Evolutionary conservation across 768 basidiomycete species (phyloP), one percentile per base, ranked within the genome.

Genomic region (Tylopilus sp.): DNA sequence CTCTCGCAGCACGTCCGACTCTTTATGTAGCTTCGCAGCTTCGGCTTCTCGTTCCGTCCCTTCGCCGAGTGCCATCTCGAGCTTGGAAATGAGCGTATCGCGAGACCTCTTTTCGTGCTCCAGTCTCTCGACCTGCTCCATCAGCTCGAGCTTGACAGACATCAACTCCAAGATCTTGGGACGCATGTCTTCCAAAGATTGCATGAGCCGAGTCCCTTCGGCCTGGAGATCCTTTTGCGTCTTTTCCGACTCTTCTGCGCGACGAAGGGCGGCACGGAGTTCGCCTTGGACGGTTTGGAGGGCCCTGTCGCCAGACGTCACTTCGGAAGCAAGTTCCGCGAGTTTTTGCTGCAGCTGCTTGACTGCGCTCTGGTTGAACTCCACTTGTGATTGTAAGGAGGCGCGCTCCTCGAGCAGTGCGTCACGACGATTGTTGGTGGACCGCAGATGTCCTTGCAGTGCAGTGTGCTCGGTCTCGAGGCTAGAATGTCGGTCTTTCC

Each of bases 91-190:
- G 39, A 73, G 69, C 6, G 68, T 62, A 55, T 89, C 85, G 18
- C 81, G 78, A 54, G 74, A 78, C 35, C 73, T 73, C 51, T 88
- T 56, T 9, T 75, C 72, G 46, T 76, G 73, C 51, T 83, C 76
- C 49, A 90, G 67, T 48, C 68, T 66, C 55, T 80, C 81, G 40
- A 82, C 72, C 59, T 80, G 81, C 54, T 92, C 87, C 40, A 76
- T 74, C 9, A 89, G 75, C 53, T 87, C 80, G 13, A 88, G 70
- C 65, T 85, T 89, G 53, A 75, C 77, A 33, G 82, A 79, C 3
- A 87, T 90, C 48, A 95, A 74, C 63, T 90, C 84, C 20, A 91
- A 83, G 55, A 92, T 83, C 72, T 92, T 92, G 36, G 88, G 81
- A 26, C 86, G 80, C 82, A 92, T 86, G 68, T 92, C 89, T 56